These are phyloP conservation scores for Zygosaccharomyces bisporus DNA, from an alignment of 805 yeast species.

Conservation along the genomic window DNA sequence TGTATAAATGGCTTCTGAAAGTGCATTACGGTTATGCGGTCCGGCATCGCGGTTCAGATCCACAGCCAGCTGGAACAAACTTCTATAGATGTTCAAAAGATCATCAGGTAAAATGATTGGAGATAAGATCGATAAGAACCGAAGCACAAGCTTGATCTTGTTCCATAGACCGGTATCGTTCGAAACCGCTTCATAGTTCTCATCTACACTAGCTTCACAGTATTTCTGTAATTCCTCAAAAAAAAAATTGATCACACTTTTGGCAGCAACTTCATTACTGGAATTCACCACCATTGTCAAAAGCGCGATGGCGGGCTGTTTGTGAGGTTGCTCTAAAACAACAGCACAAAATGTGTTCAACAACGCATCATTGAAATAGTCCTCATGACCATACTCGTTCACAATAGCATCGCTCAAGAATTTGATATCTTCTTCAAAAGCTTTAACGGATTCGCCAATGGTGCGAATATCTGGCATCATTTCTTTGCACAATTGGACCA, in stretches of 20 bases:
- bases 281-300: slow-evolving; percentile 64
- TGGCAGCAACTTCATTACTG: slow-evolving; percentile 61
- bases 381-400: slow-evolving; percentile 60
- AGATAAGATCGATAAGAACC: slow-evolving; percentile 64
- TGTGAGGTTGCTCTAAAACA: slow-evolving; percentile 86
- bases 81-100: slow-evolving; percentile 46
- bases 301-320: slow-evolving; percentile 66
- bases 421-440: slow-evolving; percentile 58
- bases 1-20: slow-evolving; percentile 66
- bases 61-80: slow-evolving; percentile 52
- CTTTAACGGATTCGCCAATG: slow-evolving; percentile 53
- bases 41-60: slow-evolving; percentile 45
- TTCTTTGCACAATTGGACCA: slow-evolving; percentile 44
- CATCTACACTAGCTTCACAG: slow-evolving; percentile 39
- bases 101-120: slow-evolving; percentile 57
- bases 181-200: slow-evolving; percentile 28
- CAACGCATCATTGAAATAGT: slow-evolving; percentile 54
- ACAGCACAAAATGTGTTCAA: slow-evolving; percentile 65
- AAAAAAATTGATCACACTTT: slow-evolving; percentile 62
- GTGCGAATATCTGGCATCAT: slow-evolving; percentile 51
- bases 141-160: slow-evolving; percentile 61
- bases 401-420: slow-evolving; percentile 64
- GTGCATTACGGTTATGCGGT: slow-evolving; percentile 44
- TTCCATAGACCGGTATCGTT: slow-evolving; percentile 59
- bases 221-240: slow-evolving; percentile 59